A percentile compares a stretch with the other conserved stretches of the same genome.
These are phyloP conservation scores for Colletotrichum lini DNA, from an alignment of 2,329 filamentous ascomycete species.

Conservation along the genomic window DNA sequence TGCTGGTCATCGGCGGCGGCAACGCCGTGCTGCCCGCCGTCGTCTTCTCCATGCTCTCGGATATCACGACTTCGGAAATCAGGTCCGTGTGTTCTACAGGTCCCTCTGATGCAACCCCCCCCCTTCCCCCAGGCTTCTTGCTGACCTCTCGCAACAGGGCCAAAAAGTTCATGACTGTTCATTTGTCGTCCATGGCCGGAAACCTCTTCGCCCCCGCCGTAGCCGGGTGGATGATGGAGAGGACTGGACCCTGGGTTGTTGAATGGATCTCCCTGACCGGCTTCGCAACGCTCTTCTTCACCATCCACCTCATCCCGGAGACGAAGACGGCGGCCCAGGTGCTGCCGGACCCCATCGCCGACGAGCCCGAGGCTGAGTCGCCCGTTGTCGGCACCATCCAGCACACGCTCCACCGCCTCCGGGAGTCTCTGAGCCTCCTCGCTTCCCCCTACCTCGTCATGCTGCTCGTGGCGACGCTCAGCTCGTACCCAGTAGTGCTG, in stretches of 20 bases:
- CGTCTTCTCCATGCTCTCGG: conserved; percentile 54
- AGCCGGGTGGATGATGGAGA: conserved; percentile 53
- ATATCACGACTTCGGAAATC: conserved; percentile 54
- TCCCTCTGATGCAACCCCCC: neutral
- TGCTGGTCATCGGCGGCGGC: conserved; percentile 55
- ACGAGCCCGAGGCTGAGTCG: conserved; percentile 12
- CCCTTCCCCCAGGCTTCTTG: neutral
- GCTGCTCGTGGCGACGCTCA: conserved; percentile 46
- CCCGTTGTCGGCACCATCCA: conserved; percentile 14
- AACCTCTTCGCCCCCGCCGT: conserved; percentile 55
- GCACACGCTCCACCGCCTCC: conserved; percentile 41
- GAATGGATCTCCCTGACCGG: conserved; percentile 10
- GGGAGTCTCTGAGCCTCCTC: conserved; percentile 45
- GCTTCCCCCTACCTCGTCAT: conserved; percentile 47
- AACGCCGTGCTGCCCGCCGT: conserved; percentile 50
- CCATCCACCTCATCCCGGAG: conserved; percentile 49
- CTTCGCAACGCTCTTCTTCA: conserved; percentile 37
- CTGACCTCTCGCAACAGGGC: conserved; percentile 47
- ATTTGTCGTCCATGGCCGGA: conserved; percentile 50
- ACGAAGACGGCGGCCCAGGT: conserved; percentile 43
- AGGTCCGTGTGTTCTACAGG: conserved; percentile 47
- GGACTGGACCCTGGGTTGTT: conserved; percentile 49
- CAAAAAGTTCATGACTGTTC: conserved; percentile 53
- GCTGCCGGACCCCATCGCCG: conserved; percentile 21
- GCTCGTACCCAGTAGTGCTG: conserved; percentile 16